phyloP scores from a whole-genome alignment of 805 yeast species.

The Candida ulmi region DNA sequence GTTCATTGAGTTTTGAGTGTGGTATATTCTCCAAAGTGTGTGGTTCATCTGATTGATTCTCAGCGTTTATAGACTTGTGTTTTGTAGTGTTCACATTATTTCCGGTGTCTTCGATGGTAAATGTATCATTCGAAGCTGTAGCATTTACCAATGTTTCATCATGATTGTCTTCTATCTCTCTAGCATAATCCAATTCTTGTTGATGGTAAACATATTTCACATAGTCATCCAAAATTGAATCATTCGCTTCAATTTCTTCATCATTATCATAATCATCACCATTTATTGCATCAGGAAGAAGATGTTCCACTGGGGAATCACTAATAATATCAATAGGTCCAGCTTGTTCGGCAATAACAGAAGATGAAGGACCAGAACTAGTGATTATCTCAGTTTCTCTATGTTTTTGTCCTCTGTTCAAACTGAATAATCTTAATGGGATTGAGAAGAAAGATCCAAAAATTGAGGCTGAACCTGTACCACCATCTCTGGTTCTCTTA shows the following conservation, averaged over 20 bases:
- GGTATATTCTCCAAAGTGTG: no score
- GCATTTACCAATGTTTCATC: not conserved
- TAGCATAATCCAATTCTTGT: not conserved
- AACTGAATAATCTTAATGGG: conserved; percentile 1
- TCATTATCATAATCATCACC: not conserved
- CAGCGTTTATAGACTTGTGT: no score
- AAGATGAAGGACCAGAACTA: not conserved
- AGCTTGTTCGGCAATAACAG: not conserved
- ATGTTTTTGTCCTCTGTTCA: not conserved
- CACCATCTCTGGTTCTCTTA: no score
- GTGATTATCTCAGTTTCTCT: not conserved
- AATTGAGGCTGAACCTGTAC: no score
- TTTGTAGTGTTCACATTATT: no score
- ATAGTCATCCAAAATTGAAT: conserved; percentile 9
- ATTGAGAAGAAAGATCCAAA: not conserved
- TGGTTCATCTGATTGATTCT: no score
- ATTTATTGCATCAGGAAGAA: not conserved
- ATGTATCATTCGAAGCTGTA: no score
- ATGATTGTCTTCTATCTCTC: no score
- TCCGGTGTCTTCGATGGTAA: no score
- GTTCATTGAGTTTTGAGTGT: not conserved
- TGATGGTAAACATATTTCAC: conserved; percentile 6
- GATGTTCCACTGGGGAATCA: conserved; percentile 1
- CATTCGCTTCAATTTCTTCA: not conserved
- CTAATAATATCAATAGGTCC: conserved; percentile 1